Base-by-base conservation (phyloP, 1,284 basidiomycete genomes). In the Trichosporon asahii region DNA sequence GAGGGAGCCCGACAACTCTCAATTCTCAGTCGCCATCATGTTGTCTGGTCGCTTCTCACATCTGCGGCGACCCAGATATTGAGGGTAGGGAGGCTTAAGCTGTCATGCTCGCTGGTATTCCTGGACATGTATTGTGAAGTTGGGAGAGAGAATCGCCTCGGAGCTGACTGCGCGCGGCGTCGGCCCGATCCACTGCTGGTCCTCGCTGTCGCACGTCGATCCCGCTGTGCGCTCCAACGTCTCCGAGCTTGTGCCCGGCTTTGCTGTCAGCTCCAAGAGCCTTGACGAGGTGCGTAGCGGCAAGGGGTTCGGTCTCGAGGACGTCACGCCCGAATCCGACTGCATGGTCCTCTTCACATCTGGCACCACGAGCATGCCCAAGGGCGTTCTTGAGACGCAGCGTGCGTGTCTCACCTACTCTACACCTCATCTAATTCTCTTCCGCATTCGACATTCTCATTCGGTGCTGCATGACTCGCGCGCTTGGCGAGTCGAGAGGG, bases 341-440 rank as follows among this genome's bases (percentile, higher is more conserved):
- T 80, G 74, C n/a, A 77, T 80, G 27, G 78, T 81, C 64, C 81
- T 81, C 74, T 82, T 80, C 72, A 79, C 81, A 2, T 72, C 70
- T 9, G 73, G 71, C 5, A 82, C 80, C 31, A 80, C 78, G 60
- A 77, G 78, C 2, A 69, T 72, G 40, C 78, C 80, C 15, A 82
- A 81, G 73, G 81, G 79, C 1, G 80, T 82, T 4, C 71, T 82
- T 14, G 78, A 77, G 64, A 80, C 80, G 1, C 80, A 82, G 67
- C 72, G 79, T 25, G 77, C 77, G 73, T 77, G 76, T 5, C 66
- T 82, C 11, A 76, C 80, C 75, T 65, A 67, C 76, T n/a, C n/a
- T n/a, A n/a, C n/a, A n/a, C n/a, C n/a, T n/a, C n/a, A n/a, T 29
- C 27, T 61, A 7, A 61, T 15, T 61, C 29, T 29, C 29, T 15